Conservation (phyloP, 106 monocot species). For the Apostasia ramifera region DNA sequence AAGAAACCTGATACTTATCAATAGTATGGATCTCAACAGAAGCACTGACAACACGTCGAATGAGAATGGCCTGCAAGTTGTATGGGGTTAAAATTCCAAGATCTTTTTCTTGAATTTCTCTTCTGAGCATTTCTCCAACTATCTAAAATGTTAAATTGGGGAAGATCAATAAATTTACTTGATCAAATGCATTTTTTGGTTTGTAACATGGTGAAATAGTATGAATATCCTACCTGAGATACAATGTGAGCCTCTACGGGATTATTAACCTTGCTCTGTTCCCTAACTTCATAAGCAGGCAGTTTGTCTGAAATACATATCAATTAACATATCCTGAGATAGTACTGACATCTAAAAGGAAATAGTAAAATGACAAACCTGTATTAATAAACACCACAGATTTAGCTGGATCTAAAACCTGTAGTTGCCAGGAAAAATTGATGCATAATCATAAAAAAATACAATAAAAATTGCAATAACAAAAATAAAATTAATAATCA, state of each 20-base stretch:
- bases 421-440: constrained; percentile 17
- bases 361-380: constrained; percentile 35
- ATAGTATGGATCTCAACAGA: constrained; percentile 87
- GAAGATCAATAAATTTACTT: constrained; percentile 2
- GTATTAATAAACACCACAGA: constrained; percentile 72
- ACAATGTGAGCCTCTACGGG: constrained; percentile 70
- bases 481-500: too few relatives aligned
- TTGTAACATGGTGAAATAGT: neutral
- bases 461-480: too few relatives aligned
- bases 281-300: constrained; percentile 56
- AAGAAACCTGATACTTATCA: constrained; percentile 88
- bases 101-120: constrained; percentile 48
- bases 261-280: constrained; percentile 52
- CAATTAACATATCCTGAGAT: neutral
- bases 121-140: constrained; percentile 40
- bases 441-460: neutral
- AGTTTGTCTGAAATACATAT: constrained; percentile 53
- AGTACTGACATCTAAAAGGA: neutral
- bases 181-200: neutral
- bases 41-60: constrained; percentile 32
- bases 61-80: constrained; percentile 83
- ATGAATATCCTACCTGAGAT: constrained; percentile 45
- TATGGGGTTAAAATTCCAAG: constrained; percentile 93
- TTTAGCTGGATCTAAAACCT: constrained; percentile 85
- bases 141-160: constrained; percentile 30